Evolutionary conservation across 371 early-diverging fungal genomes (phyloP).

Genomic region (Encephalitozoon cuniculi): DNA sequence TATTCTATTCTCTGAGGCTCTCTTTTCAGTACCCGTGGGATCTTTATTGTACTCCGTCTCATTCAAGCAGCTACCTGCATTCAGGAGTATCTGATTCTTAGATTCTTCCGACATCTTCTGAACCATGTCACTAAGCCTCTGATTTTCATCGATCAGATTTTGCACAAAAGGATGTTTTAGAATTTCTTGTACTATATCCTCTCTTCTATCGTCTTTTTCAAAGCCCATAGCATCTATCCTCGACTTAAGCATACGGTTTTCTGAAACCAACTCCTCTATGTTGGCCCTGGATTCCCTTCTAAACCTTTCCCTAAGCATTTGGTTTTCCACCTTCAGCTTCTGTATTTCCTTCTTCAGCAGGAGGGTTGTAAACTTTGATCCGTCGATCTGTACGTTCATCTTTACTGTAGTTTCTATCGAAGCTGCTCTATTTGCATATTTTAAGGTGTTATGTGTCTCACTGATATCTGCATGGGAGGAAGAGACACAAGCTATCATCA

Average conservation of each 20-base stretch:
- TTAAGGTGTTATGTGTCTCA: constrained; percentile 81
- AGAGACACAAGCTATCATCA: constrained; percentile 83
- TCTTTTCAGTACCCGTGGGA: not conserved
- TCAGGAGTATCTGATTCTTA: not conserved
- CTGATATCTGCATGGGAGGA: constrained; percentile 69
- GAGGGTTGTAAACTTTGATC: constrained; percentile 11
- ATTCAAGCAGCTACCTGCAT: not conserved
- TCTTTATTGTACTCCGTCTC: not conserved
- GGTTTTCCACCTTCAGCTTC: constrained; percentile 37
- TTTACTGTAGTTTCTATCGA: constrained; percentile 40
- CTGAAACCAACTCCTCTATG: constrained; percentile 17
- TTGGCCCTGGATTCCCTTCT: not conserved
- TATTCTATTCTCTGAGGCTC: not conserved
- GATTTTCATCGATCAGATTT: constrained; percentile 30
- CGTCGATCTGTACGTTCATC: constrained; percentile 9
- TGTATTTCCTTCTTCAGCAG: constrained; percentile 52
- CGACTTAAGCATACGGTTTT: constrained; percentile 6
- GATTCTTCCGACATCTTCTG: not conserved
- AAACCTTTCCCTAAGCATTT: constrained; percentile 23
- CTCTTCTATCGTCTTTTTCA: constrained; percentile 14
- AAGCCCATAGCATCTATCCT: not conserved
- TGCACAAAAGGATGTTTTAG: constrained; percentile 39
- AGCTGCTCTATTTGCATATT: constrained; percentile 62
- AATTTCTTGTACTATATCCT: constrained; percentile 26
- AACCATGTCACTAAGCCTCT: constrained; percentile 4